Evolutionary conservation across 257 asterid species (phyloP).

Genomic region (Penstemon eatonii): DNA sequence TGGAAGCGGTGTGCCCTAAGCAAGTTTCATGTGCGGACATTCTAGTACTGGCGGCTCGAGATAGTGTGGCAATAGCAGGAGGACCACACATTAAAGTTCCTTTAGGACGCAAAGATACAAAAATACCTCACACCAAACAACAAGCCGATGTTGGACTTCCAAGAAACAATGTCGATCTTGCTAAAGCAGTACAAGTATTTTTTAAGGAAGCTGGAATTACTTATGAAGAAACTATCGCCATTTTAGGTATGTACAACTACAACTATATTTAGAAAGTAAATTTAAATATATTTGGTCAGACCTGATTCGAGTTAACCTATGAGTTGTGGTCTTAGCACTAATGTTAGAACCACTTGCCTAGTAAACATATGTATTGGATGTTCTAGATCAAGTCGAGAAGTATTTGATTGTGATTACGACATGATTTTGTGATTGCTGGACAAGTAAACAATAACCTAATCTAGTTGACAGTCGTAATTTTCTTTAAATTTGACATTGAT

Average conservation of each 20-base stretch:
- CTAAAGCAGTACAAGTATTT: conserved; percentile 22
- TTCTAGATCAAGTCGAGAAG: too few species aligned
- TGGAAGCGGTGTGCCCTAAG: conserved; percentile 36
- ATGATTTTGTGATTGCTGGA: too few species aligned
- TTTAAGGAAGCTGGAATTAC: conserved; percentile 34
- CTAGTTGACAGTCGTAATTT: too few species aligned
- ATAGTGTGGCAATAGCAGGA: conserved; percentile 38
- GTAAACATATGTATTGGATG: too few species aligned
- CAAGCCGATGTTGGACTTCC: conserved; percentile 33
- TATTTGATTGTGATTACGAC: too few species aligned
- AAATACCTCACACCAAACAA: conserved; percentile 25
- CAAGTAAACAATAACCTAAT: too few species aligned
- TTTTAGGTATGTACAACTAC: conserved; percentile 29
- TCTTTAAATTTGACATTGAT: too few species aligned
- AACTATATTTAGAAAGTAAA: too few species aligned
- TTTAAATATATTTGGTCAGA: too few species aligned
- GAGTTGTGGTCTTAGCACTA: too few species aligned
- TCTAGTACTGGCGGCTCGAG: conserved; percentile 41
- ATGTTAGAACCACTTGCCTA: too few species aligned
- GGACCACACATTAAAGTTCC: conserved; percentile 42
- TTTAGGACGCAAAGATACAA: conserved; percentile 40
- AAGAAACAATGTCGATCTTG: conserved; percentile 26
- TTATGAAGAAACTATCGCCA: conserved; percentile 42
- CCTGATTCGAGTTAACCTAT: too few species aligned
- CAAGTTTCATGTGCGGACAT: conserved; percentile 50